Conservation (phyloP, 1,284 basidiomycete genomes). For the Ustilago trichophora region DNA sequence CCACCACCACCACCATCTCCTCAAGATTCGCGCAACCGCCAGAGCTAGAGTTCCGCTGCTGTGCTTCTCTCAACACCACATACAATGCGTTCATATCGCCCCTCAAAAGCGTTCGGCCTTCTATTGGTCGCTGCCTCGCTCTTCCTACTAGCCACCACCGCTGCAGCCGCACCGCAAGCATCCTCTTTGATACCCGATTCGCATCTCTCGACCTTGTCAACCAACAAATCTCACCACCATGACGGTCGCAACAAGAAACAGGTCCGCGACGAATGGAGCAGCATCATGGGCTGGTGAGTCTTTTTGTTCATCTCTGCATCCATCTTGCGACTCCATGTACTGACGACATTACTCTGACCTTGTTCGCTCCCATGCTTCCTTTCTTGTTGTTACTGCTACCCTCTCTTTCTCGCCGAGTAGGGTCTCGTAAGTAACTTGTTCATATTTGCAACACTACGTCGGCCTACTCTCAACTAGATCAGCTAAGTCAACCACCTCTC, state of each 20-base stretch:
- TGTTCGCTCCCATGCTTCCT: no score
- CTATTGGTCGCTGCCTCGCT: conserved; percentile 22
- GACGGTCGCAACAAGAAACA: conserved; percentile 5
- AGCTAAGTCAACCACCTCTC: conserved; percentile 35
- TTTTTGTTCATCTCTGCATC: not conserved
- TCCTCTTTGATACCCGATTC: conserved; percentile 11
- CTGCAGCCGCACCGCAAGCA: conserved; percentile 3
- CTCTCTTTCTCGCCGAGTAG: conserved; percentile 19
- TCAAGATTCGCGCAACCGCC: not conserved
- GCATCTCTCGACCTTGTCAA: conserved; percentile 6
- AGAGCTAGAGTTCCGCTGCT: not conserved
- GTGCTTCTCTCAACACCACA: not conserved
- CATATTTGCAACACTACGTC: no score
- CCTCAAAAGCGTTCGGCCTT: conserved; percentile 17
- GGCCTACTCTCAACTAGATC: no score
- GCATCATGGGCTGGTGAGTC: conserved; percentile 53
- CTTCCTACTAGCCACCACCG: conserved; percentile 13
- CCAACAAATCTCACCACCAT: conserved; percentile 11
- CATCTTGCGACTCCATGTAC: not conserved
- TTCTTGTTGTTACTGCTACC: not conserved
- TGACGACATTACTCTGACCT: conserved; percentile 1
- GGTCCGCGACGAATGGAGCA: conserved; percentile 46
- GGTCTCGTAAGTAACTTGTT: conserved; percentile 38
- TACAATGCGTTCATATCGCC: conserved; percentile 21
- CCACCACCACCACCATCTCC: conserved; percentile 4